Evolutionary conservation across 768 basidiomycete species (phyloP).

Genomic region (Mycena crocata): DNA sequence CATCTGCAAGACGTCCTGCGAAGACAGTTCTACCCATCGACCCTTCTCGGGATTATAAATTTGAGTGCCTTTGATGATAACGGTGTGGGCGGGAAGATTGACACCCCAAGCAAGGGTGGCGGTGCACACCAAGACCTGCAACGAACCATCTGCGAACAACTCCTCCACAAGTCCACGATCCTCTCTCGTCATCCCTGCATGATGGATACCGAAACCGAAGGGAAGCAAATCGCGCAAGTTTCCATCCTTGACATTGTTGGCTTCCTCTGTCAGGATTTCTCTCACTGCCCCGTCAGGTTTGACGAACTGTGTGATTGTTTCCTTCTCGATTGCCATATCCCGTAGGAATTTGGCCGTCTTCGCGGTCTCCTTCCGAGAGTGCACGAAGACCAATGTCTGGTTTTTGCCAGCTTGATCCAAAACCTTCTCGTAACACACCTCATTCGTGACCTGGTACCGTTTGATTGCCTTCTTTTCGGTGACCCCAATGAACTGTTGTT

Average conservation of each 20-base stretch:
- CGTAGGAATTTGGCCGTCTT: conserved; percentile 96
- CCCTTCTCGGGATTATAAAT: conserved; percentile 99
- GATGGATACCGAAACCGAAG: conserved; percentile 98
- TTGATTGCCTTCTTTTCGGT: conserved; percentile 99
- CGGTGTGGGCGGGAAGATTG: conserved; percentile 96
- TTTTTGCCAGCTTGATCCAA: conserved; percentile 91
- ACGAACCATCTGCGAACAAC: conserved; percentile 89
- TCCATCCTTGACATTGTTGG: conserved; percentile 82
- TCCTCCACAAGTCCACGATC: conserved; percentile 95
- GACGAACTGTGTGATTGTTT: conserved; percentile 96
- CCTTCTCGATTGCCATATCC: conserved; percentile 96
- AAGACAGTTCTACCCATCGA: conserved; percentile 94
- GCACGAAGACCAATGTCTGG: conserved; percentile 96
- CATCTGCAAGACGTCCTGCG: conserved; percentile 98
- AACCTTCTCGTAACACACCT: conserved; percentile 99
- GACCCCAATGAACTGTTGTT: conserved; percentile 96
- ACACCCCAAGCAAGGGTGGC: conserved; percentile 99
- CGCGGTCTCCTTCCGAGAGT: conserved; percentile 97
- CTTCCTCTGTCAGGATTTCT: conserved; percentile 90
- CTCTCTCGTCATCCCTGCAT: conserved; percentile 94
- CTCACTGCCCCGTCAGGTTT: conserved; percentile 92
- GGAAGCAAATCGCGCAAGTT: conserved; percentile 91
- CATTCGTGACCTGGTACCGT: conserved; percentile 97
- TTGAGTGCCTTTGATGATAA: conserved; percentile 99
- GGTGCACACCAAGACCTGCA: conserved; percentile 96